Conservation (phyloP, 176 grass and related monocot species). For the Ananas comosus region DNA sequence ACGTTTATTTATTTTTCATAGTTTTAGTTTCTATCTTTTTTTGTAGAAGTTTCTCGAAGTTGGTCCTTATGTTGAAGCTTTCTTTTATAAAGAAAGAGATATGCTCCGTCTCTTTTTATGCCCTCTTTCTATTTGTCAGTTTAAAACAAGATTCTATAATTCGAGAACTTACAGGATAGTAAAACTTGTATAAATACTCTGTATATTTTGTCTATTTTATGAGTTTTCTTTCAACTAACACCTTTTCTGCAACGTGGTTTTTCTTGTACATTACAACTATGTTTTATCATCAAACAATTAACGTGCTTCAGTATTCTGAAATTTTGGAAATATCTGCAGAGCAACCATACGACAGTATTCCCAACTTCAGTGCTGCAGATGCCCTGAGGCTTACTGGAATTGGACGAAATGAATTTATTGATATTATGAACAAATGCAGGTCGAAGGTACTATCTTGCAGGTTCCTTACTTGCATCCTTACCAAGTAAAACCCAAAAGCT, state of each 20-base stretch:
- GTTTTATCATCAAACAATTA: too few relatives aligned
- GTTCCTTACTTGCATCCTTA: background rate
- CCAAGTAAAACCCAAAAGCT: background rate
- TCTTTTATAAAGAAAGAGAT: too few relatives aligned
- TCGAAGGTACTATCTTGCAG: conserved; percentile 57
- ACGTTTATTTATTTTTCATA: too few relatives aligned
- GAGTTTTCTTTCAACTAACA: background rate
- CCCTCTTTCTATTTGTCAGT: too few relatives aligned
- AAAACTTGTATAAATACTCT: background rate
- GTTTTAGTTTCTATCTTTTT: too few relatives aligned
- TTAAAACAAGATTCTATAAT: too few relatives aligned
- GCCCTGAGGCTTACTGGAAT: conserved; percentile 83
- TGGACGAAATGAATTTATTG: conserved; percentile 96
- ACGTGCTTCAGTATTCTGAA: background rate
- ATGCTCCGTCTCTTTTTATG: too few relatives aligned
- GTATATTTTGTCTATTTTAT: background rate
- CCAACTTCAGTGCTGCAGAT: conserved; percentile 98
- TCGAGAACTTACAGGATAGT: background rate
- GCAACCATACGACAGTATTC: conserved; percentile 99
- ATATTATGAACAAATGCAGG: conserved; percentile 99
- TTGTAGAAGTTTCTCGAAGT: too few relatives aligned
- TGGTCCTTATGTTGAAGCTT: too few relatives aligned
- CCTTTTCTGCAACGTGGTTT: background rate
- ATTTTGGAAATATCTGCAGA: conserved; percentile 40
- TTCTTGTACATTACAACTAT: background rate